Percentiles rank a stretch among this genome's conserved stretches.
Evolutionary conservation across 2,329 filamentous ascomycete species (phyloP).

Genomic region (Eurotiales sp.): DNA sequence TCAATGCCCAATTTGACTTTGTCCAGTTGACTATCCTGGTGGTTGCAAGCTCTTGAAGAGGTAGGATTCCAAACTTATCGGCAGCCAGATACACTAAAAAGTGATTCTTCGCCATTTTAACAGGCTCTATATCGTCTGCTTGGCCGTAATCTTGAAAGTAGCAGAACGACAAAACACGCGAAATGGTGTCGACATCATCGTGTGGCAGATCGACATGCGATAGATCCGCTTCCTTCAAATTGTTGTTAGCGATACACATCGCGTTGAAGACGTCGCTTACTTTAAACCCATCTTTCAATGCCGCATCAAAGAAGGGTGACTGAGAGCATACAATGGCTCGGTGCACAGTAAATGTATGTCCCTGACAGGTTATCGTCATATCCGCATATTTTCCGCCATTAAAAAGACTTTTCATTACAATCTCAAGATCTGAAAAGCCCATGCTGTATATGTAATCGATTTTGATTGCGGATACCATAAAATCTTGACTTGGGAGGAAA

Average conservation of each 20-base stretch:
- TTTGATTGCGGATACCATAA: no score
- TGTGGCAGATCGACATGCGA: background rate
- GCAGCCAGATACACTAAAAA: conserved; percentile 15
- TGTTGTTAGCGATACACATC: background rate
- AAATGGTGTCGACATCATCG: conserved; percentile 12
- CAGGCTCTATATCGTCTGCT: background rate
- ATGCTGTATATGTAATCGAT: no score
- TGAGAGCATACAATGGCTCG: conserved; percentile 15
- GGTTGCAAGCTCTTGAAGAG: conserved; percentile 6
- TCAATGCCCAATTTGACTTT: conserved; percentile 1
- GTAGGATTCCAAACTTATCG: conserved; percentile 13
- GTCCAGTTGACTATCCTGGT: conserved; percentile 6
- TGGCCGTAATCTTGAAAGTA: conserved; percentile 13
- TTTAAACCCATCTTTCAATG: conserved; percentile 9
- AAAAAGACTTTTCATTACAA: background rate
- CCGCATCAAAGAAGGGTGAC: conserved; percentile 12
- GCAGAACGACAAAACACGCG: conserved; percentile 4
- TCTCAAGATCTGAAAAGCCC: no score
- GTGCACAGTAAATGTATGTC: conserved; percentile 15
- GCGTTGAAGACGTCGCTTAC: background rate
- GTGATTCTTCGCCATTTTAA: background rate
- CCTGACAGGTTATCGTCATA: conserved; percentile 12
- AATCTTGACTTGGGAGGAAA: no score
- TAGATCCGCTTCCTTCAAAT: background rate
- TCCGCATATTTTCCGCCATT: background rate